Percentiles rank a stretch among this genome's conserved stretches.
Evolutionary conservation across 495 filamentous ascomycete genomes (phyloP).

Genomic region (Sordaria brevicollis): DNA sequence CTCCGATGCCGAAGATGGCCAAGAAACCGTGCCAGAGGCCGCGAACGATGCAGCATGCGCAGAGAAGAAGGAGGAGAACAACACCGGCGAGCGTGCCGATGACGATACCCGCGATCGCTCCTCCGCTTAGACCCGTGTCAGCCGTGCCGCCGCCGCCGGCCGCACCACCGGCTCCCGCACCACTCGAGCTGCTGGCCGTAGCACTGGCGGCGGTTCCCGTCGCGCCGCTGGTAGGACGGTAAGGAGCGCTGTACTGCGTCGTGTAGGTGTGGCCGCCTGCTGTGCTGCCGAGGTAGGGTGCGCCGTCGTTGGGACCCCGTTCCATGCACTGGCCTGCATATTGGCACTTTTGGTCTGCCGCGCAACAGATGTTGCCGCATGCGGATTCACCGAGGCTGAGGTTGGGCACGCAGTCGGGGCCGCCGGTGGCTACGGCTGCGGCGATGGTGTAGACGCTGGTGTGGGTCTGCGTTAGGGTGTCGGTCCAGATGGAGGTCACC

Average conservation of each 20-base stretch:
- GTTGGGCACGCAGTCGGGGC: conserved; percentile 42
- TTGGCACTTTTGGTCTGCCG: conserved; percentile 57
- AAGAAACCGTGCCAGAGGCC: conserved; percentile 53
- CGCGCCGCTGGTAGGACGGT: conserved; percentile 58
- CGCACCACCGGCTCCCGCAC: conserved; percentile 32
- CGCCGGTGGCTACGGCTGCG: conserved; percentile 29
- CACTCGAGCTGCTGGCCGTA: conserved; percentile 28
- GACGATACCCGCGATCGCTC: conserved; percentile 92
- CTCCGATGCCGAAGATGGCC: conserved; percentile 54
- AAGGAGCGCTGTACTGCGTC: conserved; percentile 46
- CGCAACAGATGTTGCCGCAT: conserved; percentile 71
- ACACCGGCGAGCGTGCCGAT: conserved; percentile 75
- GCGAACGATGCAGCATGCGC: conserved; percentile 62
- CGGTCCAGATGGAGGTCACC: conserved; percentile 56
- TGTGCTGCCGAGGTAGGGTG: conserved; percentile 25
- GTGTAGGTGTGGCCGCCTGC: conserved; percentile 22
- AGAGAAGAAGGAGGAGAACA: conserved; percentile 59
- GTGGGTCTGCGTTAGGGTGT: conserved; percentile 55
- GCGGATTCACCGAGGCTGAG: conserved; percentile 46
- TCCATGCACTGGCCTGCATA: conserved; percentile 34
- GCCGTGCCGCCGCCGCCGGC: conserved; percentile 20
- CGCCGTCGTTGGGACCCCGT: conserved; percentile 8
- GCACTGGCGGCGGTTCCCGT: conserved; percentile 29
- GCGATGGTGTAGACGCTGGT: conserved; percentile 54
- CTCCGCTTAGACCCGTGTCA: conserved; percentile 55